Base-by-base conservation (phyloP, 2,329 filamentous ascomycete genomes). In the Monosporascus sp. region DNA sequence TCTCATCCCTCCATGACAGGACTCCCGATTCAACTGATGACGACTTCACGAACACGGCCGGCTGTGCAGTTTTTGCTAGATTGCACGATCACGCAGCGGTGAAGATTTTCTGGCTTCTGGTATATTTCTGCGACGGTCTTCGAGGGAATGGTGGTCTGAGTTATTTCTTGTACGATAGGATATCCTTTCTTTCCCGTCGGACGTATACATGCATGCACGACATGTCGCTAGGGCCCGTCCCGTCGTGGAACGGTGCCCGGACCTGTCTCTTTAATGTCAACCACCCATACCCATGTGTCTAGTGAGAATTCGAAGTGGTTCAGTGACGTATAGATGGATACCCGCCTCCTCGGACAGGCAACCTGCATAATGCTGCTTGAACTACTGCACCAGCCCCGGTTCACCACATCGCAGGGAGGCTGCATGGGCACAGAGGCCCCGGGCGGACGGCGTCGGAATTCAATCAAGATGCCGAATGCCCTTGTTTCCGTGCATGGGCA, bases 81-180 rank as follows among this genome's bases (percentile, higher is more conserved):
- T 20, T 24, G 25, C 25, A 51, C 6, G 15, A 36, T 39, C 6
- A 20, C 18, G n/a, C 34, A 41, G 18, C 49, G 51, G n/a, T 20
- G 47, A 44, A 36, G 37, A 24, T 48, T 47, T 49, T 37, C 42
- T 39, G 38, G 24, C 42, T 48, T 45, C 22, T 46, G 36, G 44
- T 51, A 31, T 31, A 46, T 55, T 45, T 44, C 22, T 7, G 22
- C n/a, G 5, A 46, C n/a, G 14, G 24, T 17, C 39, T 39, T 42
- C 18, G 18, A 24, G 6, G 37, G 2, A 34, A 34, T 14, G 9
- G 11, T 3, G 9, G 31, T 14, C 31, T 34, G 5, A 14, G 31
- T 34, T 27, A 4, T 27, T 8, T 14, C 27, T 31, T 65, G 69
- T 72, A 72, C 63, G 65, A 71, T 72, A 73, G 64, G 67, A 73